A percentile compares a stretch with the other conserved stretches of the same genome.
Evolutionary conservation across 495 filamentous ascomycete species (phyloP).

Genomic region (Tuber borchii): DNA sequence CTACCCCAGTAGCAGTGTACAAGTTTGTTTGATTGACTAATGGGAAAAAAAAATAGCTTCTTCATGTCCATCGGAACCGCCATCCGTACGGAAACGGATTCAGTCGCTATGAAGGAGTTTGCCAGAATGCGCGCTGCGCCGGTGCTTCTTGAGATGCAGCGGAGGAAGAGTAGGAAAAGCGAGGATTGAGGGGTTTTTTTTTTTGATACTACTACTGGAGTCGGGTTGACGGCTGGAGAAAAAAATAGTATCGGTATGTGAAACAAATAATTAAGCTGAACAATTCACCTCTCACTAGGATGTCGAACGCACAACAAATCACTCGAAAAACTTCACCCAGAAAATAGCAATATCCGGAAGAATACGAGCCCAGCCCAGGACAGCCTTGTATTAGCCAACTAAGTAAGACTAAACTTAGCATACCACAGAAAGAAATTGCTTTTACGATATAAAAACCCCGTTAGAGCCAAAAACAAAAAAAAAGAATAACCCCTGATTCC

Average conservation of each 20-base stretch:
- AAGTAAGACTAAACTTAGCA: background rate
- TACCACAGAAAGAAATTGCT: background rate
- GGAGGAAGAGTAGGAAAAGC: background rate
- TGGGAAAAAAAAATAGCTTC: conserved; percentile 54
- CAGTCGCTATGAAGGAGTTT: conserved; percentile 31
- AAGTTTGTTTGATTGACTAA: conserved; percentile 17
- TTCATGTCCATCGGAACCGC: conserved; percentile 99
- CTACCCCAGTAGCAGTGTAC: conserved; percentile 4
- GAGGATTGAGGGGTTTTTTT: background rate
- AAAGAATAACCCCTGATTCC: conserved; percentile 11
- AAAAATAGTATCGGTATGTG: conserved; percentile 12
- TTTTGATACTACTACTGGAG: background rate
- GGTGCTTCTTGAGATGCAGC: conserved; percentile 27
- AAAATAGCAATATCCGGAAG: background rate
- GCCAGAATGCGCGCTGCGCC: conserved; percentile 29
- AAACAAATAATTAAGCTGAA: conserved; percentile 8
- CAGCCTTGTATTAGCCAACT: background rate
- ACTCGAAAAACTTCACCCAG: background rate
- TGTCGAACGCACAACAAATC: conserved; percentile 5
- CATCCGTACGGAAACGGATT: conserved; percentile 66
- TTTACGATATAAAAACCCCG: background rate
- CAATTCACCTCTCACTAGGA: background rate
- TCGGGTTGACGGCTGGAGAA: background rate
- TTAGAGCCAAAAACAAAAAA: background rate
- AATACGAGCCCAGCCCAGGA: background rate